These are phyloP conservation scores for Geotrichum bryndzae DNA, from an alignment of 1,139 yeast species.

Conservation along the genomic window DNA sequence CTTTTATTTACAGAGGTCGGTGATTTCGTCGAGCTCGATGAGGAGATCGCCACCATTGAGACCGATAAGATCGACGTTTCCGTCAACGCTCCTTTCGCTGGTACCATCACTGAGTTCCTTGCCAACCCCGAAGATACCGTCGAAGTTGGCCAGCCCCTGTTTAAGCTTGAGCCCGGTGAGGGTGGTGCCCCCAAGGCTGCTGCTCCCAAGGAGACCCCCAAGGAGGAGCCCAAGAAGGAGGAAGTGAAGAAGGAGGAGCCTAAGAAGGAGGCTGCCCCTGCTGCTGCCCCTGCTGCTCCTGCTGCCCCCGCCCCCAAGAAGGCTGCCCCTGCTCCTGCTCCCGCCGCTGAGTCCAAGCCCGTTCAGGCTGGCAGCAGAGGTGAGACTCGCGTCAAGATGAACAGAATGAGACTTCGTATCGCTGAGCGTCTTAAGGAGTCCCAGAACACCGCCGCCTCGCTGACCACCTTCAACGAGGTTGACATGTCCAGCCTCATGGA, in stretches of 20 bases:
- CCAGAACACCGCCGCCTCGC: slow-evolving; percentile 97
- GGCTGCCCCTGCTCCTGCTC: slow-evolving; percentile 24
- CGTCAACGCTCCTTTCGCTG: slow-evolving; percentile 90
- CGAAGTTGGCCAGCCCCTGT: slow-evolving; percentile 89
- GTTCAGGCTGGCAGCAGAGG: slow-evolving; percentile 60
- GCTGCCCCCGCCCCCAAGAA: slow-evolving; percentile 23
- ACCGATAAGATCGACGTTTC: slow-evolving; percentile 98
- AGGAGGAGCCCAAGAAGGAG: slow-evolving; percentile 33
- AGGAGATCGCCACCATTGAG: slow-evolving; percentile 92
- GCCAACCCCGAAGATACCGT: slow-evolving; percentile 89
- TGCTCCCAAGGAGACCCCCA: slow-evolving; percentile 31
- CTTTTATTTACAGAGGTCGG: slow-evolving; percentile 57
- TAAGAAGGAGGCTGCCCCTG: slow-evolving; percentile 27
- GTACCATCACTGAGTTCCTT: slow-evolving; percentile 79
- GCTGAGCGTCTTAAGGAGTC: slow-evolving; percentile 99
- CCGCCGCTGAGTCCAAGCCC: slow-evolving; percentile 36
- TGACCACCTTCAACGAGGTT: slow-evolving; percentile 96
- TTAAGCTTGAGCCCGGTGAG: slow-evolving; percentile 85
- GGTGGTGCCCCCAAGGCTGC: slow-evolving; percentile 43
- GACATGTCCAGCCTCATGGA: slow-evolving; percentile 92
- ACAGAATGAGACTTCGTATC: slow-evolving; percentile 98
- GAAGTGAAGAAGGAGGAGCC: slow-evolving; percentile 27
- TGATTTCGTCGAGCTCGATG: slow-evolving; percentile 82
- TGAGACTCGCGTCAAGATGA: slow-evolving; percentile 95
- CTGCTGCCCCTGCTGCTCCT: slow-evolving; percentile 22